Evolutionary conservation across 768 basidiomycete species (phyloP).

Genomic region (Flagelloscypha sp.): DNA sequence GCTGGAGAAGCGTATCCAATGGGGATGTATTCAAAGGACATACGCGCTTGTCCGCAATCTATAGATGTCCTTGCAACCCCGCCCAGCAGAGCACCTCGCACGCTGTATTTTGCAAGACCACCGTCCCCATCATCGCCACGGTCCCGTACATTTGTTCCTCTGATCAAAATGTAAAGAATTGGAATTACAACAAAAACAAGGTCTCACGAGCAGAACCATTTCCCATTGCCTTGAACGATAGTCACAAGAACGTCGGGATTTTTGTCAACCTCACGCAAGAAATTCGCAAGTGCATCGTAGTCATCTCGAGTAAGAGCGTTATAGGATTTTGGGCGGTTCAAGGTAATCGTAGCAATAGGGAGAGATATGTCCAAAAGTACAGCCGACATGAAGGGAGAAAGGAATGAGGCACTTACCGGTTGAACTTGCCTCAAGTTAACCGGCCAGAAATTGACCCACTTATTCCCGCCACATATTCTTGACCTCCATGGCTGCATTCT

Average conservation of each 20-base stretch:
- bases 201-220: constrained; percentile 68
- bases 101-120: constrained; percentile 17
- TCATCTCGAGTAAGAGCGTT: constrained; percentile 57
- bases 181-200: background rate
- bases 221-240: constrained; percentile 62
- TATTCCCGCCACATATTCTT: no score
- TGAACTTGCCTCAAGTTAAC: no score
- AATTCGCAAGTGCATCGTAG: constrained; percentile 52
- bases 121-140: constrained; percentile 8
- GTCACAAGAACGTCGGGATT: constrained; percentile 57
- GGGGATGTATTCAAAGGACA: constrained; percentile 11
- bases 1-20: constrained; percentile 23
- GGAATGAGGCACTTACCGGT: no score
- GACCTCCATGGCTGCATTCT: no score
- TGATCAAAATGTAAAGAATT: constrained; percentile 15
- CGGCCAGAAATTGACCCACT: no score
- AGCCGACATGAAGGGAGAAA: constrained; percentile 28
- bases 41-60: constrained; percentile 60
- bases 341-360: constrained; percentile 60
- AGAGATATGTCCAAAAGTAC: constrained; percentile 41
- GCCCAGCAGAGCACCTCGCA: constrained; percentile 41
- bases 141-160: constrained; percentile 51
- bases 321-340: constrained; percentile 49
- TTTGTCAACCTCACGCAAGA: constrained; percentile 48
- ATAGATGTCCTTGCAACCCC: constrained; percentile 43